Conservation (phyloP, 2,329 filamentous ascomycete genomes). For the Cordyceps javanica region DNA sequence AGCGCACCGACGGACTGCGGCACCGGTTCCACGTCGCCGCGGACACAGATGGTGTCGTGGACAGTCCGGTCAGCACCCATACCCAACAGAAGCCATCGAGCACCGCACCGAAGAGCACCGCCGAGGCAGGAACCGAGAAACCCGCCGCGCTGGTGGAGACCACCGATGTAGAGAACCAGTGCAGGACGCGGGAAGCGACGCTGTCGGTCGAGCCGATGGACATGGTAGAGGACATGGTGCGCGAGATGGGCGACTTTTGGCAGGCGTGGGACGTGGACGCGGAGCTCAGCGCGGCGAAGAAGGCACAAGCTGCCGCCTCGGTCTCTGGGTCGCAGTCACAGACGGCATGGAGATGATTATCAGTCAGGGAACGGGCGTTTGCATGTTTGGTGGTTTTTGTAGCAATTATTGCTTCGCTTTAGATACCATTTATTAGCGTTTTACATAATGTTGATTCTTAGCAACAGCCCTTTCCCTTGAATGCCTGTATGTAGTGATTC, state of each 20-base stretch:
- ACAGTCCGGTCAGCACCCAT: slow-evolving; percentile 14
- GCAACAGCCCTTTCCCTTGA: too few relatives aligned
- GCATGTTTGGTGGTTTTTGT: background rate
- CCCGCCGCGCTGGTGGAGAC: background rate
- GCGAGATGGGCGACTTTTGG: slow-evolving; percentile 30
- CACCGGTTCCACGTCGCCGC: slow-evolving; percentile 23
- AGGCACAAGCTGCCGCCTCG: slow-evolving; percentile 13
- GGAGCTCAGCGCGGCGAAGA: slow-evolving; percentile 28
- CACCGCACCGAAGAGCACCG: background rate
- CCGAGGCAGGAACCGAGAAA: slow-evolving; percentile 11
- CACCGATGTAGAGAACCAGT: background rate
- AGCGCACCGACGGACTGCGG: slow-evolving; percentile 25
- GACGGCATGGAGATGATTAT: slow-evolving; percentile 22
- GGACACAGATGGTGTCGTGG: slow-evolving; percentile 21
- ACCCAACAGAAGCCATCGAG: background rate
- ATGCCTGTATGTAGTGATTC: too few relatives aligned
- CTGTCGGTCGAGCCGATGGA: slow-evolving; percentile 27
- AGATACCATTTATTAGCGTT: slow-evolving; percentile 5
- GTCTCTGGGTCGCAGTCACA: slow-evolving; percentile 13
- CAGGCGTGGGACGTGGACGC: slow-evolving; percentile 29
- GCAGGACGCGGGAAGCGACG: background rate
- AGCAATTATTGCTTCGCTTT: background rate
- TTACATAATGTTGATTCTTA: background rate
- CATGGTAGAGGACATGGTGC: slow-evolving; percentile 31
- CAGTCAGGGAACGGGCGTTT: background rate